Percentiles rank a stretch among this genome's conserved stretches.
Evolutionary conservation across 331 rosid genomes (phyloP).

Genomic region (Malus hybrid): DNA sequence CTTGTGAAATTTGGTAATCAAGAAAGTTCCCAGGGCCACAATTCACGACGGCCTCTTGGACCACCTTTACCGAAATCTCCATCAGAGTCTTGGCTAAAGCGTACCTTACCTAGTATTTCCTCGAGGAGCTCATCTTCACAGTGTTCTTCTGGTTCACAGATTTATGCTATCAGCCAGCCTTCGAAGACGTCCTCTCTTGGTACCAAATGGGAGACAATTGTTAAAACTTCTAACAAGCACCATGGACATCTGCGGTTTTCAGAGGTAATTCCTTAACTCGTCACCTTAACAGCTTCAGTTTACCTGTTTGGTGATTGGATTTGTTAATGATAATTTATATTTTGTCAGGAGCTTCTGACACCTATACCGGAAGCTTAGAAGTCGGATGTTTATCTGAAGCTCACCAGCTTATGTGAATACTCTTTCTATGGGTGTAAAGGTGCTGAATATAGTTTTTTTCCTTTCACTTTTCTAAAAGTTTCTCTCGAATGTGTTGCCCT

Average conservation of each 20-base stretch:
- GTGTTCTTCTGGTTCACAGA: conserved; percentile 27
- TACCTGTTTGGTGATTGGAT: background rate
- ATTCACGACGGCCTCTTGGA: conserved; percentile 31
- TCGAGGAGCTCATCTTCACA: conserved; percentile 35
- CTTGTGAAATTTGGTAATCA: conserved; percentile 11
- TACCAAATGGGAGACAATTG: conserved; percentile 47
- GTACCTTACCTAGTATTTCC: conserved; percentile 53
- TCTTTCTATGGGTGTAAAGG: conserved; percentile 4
- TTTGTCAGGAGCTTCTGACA: conserved; percentile 47
- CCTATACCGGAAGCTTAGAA: conserved; percentile 60
- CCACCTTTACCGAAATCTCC: conserved; percentile 82
- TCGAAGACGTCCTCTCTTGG: conserved; percentile 13
- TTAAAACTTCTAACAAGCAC: conserved; percentile 38
- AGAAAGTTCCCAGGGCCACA: conserved; percentile 12
- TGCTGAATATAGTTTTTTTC: background rate
- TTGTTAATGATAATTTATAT: conserved; percentile 3
- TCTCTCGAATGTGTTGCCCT: conserved; percentile 4
- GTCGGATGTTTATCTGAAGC: conserved; percentile 9
- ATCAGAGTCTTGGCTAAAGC: conserved; percentile 90
- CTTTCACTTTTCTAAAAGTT: background rate
- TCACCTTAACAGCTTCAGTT: background rate
- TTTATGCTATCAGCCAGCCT: conserved; percentile 15
- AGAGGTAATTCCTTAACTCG: conserved; percentile 40
- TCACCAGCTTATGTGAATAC: background rate
- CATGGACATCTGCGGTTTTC: conserved; percentile 37